A percentile compares a stretch with the other conserved stretches of the same genome.
Conservation (phyloP, 2,329 filamentous ascomycete genomes). For the Alternaria ethzedia region DNA sequence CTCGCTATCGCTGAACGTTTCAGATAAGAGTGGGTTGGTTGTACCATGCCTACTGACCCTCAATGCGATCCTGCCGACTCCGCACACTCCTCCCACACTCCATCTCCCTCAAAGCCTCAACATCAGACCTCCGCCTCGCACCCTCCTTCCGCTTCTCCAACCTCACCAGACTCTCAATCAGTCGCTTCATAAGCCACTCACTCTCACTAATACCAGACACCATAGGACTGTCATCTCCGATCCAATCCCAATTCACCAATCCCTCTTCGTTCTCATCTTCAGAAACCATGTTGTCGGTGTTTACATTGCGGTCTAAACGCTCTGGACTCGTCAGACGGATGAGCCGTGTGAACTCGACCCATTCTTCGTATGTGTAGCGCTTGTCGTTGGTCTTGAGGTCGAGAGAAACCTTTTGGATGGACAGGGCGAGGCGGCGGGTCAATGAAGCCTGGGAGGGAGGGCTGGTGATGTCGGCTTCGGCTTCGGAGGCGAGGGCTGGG, state of each 20-base stretch:
- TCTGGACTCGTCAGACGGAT: slow-evolving; percentile 62
- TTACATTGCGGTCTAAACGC: slow-evolving; percentile 18
- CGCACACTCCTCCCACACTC: neutral
- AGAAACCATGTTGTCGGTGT: slow-evolving; percentile 38
- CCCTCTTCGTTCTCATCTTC: slow-evolving; percentile 65
- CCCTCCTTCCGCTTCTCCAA: slow-evolving; percentile 35
- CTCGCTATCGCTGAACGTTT: neutral
- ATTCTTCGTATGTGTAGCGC: slow-evolving; percentile 80
- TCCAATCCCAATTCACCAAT: slow-evolving; percentile 74
- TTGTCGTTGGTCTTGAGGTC: slow-evolving; percentile 67
- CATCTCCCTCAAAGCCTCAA: slow-evolving; percentile 4
- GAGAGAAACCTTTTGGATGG: slow-evolving; percentile 70
- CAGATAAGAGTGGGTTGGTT: too few species aligned
- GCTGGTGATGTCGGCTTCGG: slow-evolving; percentile 7
- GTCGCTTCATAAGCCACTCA: slow-evolving; percentile 70
- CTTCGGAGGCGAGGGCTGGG: slow-evolving; percentile 16
- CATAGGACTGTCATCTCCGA: slow-evolving; percentile 72
- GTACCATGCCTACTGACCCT: neutral
- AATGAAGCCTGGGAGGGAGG: slow-evolving; percentile 58
- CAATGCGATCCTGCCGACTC: neutral
- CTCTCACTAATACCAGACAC: slow-evolving; percentile 67
- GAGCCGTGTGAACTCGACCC: slow-evolving; percentile 82
- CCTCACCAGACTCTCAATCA: slow-evolving; percentile 67
- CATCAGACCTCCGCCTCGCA: neutral
- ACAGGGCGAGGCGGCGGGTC: slow-evolving; percentile 67